These are phyloP conservation scores for Erodium chrysanthum DNA, from an alignment of 441 rosid species.

Conservation along the genomic window DNA sequence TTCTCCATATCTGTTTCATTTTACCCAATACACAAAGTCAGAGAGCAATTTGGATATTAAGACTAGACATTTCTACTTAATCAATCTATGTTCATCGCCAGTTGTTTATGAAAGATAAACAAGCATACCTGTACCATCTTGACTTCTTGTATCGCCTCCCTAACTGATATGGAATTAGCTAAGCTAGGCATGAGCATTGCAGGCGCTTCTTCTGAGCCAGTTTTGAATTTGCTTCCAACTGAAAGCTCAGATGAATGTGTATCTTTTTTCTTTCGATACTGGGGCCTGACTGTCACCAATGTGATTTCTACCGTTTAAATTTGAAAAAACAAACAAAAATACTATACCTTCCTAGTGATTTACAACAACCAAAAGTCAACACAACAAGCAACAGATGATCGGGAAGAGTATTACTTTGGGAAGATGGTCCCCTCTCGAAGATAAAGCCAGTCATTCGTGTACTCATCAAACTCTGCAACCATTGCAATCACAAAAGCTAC, in stretches of 20 bases:
- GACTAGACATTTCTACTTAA: background rate
- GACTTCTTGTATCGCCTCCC: slow-evolving; percentile 65
- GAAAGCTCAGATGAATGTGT: slow-evolving; percentile 43
- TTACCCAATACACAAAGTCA: background rate
- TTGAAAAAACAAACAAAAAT: slow-evolving; percentile 2
- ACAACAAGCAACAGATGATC: background rate
- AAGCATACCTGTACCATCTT: slow-evolving; percentile 63
- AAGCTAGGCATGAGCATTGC: slow-evolving; percentile 63
- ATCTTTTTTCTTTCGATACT: slow-evolving; percentile 42
- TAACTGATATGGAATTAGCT: slow-evolving; percentile 57
- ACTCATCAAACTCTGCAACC: slow-evolving; percentile 84
- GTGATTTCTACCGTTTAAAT: slow-evolving; percentile 21
- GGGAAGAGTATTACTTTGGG: slow-evolving; percentile 48
- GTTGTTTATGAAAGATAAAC: background rate
- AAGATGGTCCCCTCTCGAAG: slow-evolving; percentile 71
- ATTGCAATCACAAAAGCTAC: slow-evolving; percentile 75
- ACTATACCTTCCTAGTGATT: background rate
- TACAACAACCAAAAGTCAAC: no score
- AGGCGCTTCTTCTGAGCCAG: slow-evolving; percentile 39
- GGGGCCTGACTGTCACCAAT: slow-evolving; percentile 51
- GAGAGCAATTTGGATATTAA: background rate
- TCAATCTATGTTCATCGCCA: background rate
- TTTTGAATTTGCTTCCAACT: slow-evolving; percentile 27
- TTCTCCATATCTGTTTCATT: slow-evolving; percentile 49
- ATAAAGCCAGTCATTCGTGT: slow-evolving; percentile 74